A percentile compares a stretch with the other conserved stretches of the same genome.
Evolutionary conservation across 257 asterid genomes (phyloP).

Genomic region (Asclepias syriaca): DNA sequence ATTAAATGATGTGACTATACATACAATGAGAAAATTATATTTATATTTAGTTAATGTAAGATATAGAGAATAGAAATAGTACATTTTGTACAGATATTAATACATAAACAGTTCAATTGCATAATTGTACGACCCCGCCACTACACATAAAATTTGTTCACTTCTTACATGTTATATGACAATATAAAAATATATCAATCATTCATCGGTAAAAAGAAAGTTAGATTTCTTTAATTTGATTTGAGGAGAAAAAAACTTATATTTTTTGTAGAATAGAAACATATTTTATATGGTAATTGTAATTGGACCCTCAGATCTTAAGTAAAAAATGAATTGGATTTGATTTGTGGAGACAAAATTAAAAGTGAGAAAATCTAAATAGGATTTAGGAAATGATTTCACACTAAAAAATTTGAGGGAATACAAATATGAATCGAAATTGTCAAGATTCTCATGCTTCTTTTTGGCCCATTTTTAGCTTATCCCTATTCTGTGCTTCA

Average conservation of each 20-base stretch:
- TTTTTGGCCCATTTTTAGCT: constrained; percentile 26
- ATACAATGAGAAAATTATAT: not conserved
- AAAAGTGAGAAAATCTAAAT: constrained; percentile 31
- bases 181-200: too few species aligned
- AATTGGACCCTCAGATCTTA: constrained; percentile 7
- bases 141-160: too few species aligned
- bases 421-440: constrained; percentile 1
- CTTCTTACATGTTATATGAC: too few species aligned
- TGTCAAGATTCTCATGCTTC: constrained; percentile 68
- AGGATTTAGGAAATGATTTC: constrained; percentile 17
- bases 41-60: not conserved
- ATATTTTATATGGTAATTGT: not conserved
- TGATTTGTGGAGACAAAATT: constrained; percentile 33
- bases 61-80: not conserved
- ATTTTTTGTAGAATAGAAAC: not conserved
- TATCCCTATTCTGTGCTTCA: constrained; percentile 21
- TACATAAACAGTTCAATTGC: not conserved
- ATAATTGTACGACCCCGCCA: not conserved
- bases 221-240: too few species aligned
- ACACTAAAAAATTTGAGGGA: constrained; percentile 13
- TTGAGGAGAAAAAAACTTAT: not conserved
- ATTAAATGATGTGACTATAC: not conserved
- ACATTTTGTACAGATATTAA: not conserved
- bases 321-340: not conserved
- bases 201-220: not conserved